Base-by-base conservation (phyloP, 345 rosid species). In the Leavenworthia alabamica region DNA sequence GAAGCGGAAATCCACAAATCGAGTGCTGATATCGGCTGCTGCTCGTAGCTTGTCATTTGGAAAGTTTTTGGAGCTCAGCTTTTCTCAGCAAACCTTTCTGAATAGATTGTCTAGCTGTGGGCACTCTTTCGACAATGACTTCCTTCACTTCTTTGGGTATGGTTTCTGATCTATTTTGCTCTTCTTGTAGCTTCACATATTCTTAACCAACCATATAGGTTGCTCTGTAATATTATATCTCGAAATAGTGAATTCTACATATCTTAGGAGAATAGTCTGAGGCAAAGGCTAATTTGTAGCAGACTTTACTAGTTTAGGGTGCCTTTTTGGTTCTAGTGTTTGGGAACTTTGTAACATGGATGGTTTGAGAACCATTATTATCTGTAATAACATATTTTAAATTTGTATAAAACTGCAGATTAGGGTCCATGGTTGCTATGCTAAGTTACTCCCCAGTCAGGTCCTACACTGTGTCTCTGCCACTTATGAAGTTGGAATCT, bases 101-200 rank as follows among this genome's bases (percentile, higher is more conserved):
- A 57, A 62, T 10, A 78, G 77, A 66, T 68, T 47, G 64, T 77
- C 86, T 31, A 78, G 78, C 73, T 89, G 99, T 75, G 90, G 99
- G n/a, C 99, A 93, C 81, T 87, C 84, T 65, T 70, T 82, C 27
- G 77, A 70, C 49, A 73, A 74, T 58, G 97, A 93, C 73, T 93
- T 81, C 65, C 81, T 93, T 45, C 79, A 81, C 84, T 90, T 89
- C 80, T 93, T 87, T 78, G 99, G 99, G 99, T 93, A 93, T 61
- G 82, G 4, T 24, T 60, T 35, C n/a, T 49, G 3, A 58, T 40
- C 40, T 48, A n/a, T 47, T 41, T 35, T 59, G 5, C 46, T 49
- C 31, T 43, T 17, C 63, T 13, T 53, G 40, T 32, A 22, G 57
- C 17, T 60, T 53, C 49, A 44, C 28, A 17, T 71, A 13, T 56